phyloP scores from a whole-genome alignment of 1,139 yeast genomes.

The Suzukiozyma palmioleophila region DNA sequence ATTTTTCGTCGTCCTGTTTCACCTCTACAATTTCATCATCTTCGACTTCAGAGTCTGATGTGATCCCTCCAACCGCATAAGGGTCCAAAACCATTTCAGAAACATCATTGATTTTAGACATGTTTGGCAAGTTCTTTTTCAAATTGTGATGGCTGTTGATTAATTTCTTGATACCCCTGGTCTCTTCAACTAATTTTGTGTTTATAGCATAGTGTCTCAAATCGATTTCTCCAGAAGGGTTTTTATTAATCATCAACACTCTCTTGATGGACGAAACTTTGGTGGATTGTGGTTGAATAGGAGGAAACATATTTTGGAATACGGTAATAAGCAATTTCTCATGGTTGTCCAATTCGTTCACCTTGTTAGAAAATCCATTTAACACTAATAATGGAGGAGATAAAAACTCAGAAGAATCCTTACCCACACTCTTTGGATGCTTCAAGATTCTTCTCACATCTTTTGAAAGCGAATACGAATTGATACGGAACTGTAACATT shows the following conservation, averaged over 20 bases:
- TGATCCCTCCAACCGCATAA: slow-evolving; percentile 70
- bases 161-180: slow-evolving; percentile 73
- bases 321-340: slow-evolving; percentile 84
- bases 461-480: slow-evolving; percentile 73
- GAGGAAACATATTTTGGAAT: slow-evolving; percentile 95
- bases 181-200: slow-evolving; percentile 81
- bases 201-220: slow-evolving; percentile 88
- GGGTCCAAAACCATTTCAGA: slow-evolving; percentile 84
- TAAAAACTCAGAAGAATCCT: slow-evolving; percentile 57
- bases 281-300: slow-evolving; percentile 78
- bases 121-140: slow-evolving; percentile 70
- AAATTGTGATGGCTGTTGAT: slow-evolving; percentile 59
- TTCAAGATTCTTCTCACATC: slow-evolving; percentile 71
- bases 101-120: slow-evolving; percentile 65
- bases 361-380: slow-evolving; percentile 69
- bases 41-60: slow-evolving; percentile 92
- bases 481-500: slow-evolving; percentile 75
- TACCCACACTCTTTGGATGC: slow-evolving; percentile 66
- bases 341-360: slow-evolving; percentile 52
- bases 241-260: slow-evolving; percentile 78
- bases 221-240: slow-evolving; percentile 69
- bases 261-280: slow-evolving; percentile 72
- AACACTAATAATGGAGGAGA: slow-evolving; percentile 88
- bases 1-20: slow-evolving; percentile 36
- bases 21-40: slow-evolving; percentile 86